Evolutionary conservation across 768 basidiomycete species (phyloP), one percentile per base, ranked within the genome.

Genomic region (Boletus rubescentipes): DNA sequence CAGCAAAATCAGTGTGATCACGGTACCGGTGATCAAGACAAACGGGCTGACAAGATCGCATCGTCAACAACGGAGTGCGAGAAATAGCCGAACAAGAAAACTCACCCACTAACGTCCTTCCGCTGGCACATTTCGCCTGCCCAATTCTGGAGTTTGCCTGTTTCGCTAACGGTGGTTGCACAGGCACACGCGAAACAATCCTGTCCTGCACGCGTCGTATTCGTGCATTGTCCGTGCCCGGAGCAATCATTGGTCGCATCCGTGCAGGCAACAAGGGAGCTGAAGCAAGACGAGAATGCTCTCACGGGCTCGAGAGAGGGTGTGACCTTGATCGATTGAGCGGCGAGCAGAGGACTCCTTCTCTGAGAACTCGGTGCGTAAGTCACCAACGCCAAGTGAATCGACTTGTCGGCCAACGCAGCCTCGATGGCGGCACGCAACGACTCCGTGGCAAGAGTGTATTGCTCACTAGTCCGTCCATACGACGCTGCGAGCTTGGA

Each of bases 101-200:
- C 88, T 56, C 63, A 91, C 91, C 82, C 83, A 76, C 88, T 91
- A 44, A 93, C 72, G 64, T 93, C 91, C 70, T 83, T 84, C 58
- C 84, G 79, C 75, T 92, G 84, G 60, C 91, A 93, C 57, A 76
- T 80, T 48, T 80, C 77, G 5, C 91, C 91, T 1, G 79, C 90
- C 91, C 91, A 93, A 31, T 69, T 71, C 57, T 85, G 79, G 4
- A 78, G 82, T 66, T 83, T 67, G n/a, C 83, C 79, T 23, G 75
- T 69, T 10, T 77, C 77, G 51, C 79, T 72, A 43, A 78, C 79
- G 10, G 82, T 85, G 26, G 70, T 73, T 1, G 57, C 49, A 57
- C 80, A 83, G 4, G 71, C 66, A 55, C 82, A 82, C 0, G 72
- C 68, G 51, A 73, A 84, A 61, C 83, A 84, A 1, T 72, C 70